These are phyloP conservation scores for Viola pubescens DNA, from an alignment of 441 rosid species.

Conservation along the genomic window DNA sequence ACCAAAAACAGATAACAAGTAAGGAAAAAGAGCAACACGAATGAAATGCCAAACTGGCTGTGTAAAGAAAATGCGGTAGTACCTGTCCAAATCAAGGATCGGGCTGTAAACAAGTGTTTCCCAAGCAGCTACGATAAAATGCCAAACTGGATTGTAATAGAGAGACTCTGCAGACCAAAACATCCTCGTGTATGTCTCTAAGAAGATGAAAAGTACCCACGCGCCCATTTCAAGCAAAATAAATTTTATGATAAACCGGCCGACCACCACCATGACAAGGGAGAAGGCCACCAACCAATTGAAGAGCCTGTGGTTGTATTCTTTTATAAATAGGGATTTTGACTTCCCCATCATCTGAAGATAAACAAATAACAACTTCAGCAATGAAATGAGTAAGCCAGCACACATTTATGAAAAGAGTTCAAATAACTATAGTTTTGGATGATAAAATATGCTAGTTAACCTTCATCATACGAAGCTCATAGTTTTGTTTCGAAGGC, in stretches of 20 bases:
- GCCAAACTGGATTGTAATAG: slow-evolving; percentile 94
- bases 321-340: slow-evolving; percentile 75
- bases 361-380: slow-evolving; percentile 9
- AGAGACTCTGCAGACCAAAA: slow-evolving; percentile 97
- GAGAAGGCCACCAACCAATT: slow-evolving; percentile 97
- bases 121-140: slow-evolving; percentile 84
- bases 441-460: slow-evolving; percentile 14
- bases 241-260: slow-evolving; percentile 86
- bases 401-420: background rate
- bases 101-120: slow-evolving; percentile 92
- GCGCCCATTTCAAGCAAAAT: slow-evolving; percentile 87
- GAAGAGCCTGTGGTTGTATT: slow-evolving; percentile 89
- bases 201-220: slow-evolving; percentile 90
- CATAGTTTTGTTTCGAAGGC: slow-evolving; percentile 75
- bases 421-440: slow-evolving; percentile 4
- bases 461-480: slow-evolving; percentile 85
- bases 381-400: slow-evolving; percentile 10
- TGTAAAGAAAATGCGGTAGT: slow-evolving; percentile 9
- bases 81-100: slow-evolving; percentile 96
- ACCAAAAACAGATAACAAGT: slow-evolving; percentile 3
- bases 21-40: background rate
- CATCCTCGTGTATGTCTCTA: slow-evolving; percentile 94
- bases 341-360: slow-evolving; percentile 90
- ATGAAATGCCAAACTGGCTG: too few relatives aligned
- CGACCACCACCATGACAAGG: slow-evolving; percentile 88